A percentile compares a stretch with the other conserved stretches of the same genome.
Conservation (phyloP, 108 stramenopile genomes). For the Cylindrotheca fusiformis region DNA sequence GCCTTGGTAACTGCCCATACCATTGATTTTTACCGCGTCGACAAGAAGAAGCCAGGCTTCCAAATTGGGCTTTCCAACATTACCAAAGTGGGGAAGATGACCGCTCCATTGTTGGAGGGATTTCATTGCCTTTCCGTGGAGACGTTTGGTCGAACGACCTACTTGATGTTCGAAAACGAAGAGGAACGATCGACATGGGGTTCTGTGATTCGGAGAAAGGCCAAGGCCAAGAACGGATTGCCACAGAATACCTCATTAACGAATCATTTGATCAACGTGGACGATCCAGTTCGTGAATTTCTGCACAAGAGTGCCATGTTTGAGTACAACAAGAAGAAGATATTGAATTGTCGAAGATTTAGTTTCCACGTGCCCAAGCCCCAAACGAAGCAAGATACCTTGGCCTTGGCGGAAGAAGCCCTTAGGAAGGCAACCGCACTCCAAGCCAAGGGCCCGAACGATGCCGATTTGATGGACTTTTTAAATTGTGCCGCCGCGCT, state of each 20-base stretch:
- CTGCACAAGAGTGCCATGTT: conserved; percentile 62
- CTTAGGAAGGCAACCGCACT: conserved; percentile 35
- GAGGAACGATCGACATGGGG: conserved; percentile 32
- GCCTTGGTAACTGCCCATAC: conserved; percentile 24
- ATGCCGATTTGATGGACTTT: conserved; percentile 35
- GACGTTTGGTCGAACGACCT: conserved; percentile 50
- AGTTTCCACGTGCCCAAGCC: conserved; percentile 29
- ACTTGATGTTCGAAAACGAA: conserved; percentile 50
- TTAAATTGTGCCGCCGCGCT: conserved; percentile 52
- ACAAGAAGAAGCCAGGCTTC: conserved; percentile 32
- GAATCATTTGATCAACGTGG: conserved; percentile 25
- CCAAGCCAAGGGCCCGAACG: conserved; percentile 24
- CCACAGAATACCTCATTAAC: conserved; percentile 6
- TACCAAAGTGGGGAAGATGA: conserved; percentile 18
- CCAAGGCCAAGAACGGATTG: not conserved
- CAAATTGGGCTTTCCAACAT: conserved; percentile 36
- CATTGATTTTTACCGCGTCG: conserved; percentile 49
- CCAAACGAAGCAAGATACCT: conserved; percentile 23
- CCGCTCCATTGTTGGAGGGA: conserved; percentile 25
- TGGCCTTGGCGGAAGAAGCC: conserved; percentile 33
- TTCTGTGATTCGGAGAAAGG: not conserved
- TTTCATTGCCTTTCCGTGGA: conserved; percentile 48
- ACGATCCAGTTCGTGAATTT: conserved; percentile 55
- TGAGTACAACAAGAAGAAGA: conserved; percentile 52
- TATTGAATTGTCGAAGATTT: conserved; percentile 61